phyloP scores from a whole-genome alignment of 129 eudicot species.

The Flaveria brownii region DNA sequence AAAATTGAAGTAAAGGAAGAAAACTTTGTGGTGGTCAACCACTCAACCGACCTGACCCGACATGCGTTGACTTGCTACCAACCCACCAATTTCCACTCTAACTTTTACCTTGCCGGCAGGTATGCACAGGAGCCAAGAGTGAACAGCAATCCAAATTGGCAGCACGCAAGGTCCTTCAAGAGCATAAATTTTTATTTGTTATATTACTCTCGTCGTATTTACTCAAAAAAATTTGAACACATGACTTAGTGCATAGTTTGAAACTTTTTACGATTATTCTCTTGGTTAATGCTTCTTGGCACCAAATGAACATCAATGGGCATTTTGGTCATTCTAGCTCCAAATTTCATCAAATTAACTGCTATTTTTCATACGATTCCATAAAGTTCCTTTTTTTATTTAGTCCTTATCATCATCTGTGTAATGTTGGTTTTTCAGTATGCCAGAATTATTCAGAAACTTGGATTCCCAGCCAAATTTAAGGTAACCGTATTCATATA shows the following conservation, averaged over 20 bases:
- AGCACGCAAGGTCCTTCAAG: slow-evolving; percentile 69
- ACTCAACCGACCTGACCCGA: neutral
- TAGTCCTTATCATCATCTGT: neutral
- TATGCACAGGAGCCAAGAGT: slow-evolving; percentile 97
- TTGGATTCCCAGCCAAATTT: slow-evolving; percentile 75
- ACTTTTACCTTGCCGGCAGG: slow-evolving; percentile 39
- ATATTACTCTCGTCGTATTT: neutral
- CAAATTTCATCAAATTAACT: neutral
- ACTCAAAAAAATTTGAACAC: neutral
- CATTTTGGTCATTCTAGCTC: slow-evolving; percentile 1
- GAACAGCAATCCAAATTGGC: slow-evolving; percentile 89
- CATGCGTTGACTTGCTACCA: neutral
- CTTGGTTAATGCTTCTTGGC: neutral
- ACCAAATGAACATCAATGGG: neutral
- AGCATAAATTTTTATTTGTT: neutral
- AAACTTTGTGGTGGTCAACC: neutral
- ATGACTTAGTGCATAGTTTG: neutral
- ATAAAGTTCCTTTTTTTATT: neutral
- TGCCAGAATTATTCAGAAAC: slow-evolving; percentile 85
- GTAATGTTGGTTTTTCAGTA: slow-evolving; percentile 43
- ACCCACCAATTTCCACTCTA: neutral
- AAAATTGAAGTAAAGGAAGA: neutral
- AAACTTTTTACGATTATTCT: neutral
- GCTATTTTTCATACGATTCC: neutral
- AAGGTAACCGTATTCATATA: slow-evolving; percentile 45